Evolutionary conservation across 2,329 filamentous ascomycete genomes (phyloP).

Genomic region (Claviceps sp.): DNA sequence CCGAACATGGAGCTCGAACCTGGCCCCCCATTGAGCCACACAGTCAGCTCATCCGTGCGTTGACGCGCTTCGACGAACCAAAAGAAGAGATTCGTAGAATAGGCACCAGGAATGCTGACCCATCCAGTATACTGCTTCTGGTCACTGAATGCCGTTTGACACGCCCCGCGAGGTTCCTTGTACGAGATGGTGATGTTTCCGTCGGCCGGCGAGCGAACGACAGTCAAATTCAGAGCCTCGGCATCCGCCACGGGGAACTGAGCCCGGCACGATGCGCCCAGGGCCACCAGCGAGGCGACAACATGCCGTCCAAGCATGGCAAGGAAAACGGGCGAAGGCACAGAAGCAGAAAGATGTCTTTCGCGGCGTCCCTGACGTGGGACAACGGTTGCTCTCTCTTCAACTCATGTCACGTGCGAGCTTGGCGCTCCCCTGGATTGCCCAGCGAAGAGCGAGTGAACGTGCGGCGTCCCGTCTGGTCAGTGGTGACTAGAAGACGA

Average conservation of each 20-base stretch:
- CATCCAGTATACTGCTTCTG: conserved; percentile 63
- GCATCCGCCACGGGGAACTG: conserved; percentile 22
- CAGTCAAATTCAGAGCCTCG: conserved; percentile 31
- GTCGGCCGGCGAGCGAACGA: conserved; percentile 49
- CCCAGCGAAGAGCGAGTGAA: background rate
- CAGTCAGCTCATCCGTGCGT: conserved; percentile 30
- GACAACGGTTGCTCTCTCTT: background rate
- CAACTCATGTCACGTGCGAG: conserved; percentile 3
- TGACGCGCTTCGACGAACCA: conserved; percentile 35
- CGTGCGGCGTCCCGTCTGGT: background rate
- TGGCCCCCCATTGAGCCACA: conserved; percentile 57
- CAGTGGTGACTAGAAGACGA: background rate
- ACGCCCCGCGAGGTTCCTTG: conserved; percentile 47
- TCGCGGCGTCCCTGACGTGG: background rate
- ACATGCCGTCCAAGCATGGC: conserved; percentile 9
- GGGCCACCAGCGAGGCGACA: conserved; percentile 8
- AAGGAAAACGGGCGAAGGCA: background rate
- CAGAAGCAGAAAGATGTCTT: background rate
- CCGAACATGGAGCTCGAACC: conserved; percentile 52
- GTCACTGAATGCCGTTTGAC: conserved; percentile 47
- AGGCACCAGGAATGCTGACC: conserved; percentile 45
- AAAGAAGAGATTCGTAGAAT: conserved; percentile 38
- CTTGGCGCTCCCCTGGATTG: background rate
- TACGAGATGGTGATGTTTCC: conserved; percentile 53
- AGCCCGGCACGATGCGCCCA: conserved; percentile 11